These are phyloP conservation scores for Hericium coralloides DNA, from an alignment of 768 basidiomycete genomes.

Conservation along the genomic window DNA sequence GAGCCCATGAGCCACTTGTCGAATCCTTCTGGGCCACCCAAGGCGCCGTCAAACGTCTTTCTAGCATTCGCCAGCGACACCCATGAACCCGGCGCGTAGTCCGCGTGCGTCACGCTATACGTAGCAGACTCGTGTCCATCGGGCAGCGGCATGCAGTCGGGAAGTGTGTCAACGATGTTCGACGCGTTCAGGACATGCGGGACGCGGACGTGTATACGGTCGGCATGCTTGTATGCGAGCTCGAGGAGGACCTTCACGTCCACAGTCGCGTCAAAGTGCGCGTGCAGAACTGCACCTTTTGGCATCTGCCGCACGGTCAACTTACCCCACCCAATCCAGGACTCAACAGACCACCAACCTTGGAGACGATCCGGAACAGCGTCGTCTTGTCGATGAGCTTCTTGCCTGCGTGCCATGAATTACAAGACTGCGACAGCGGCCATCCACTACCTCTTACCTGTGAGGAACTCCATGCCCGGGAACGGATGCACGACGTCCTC, in stretches of 20 bases:
- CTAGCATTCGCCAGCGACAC: slow-evolving; percentile 47
- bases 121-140: slow-evolving; percentile 15
- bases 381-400: slow-evolving; percentile 48
- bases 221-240: slow-evolving; percentile 46
- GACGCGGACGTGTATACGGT: slow-evolving; percentile 47
- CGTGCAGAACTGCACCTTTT: slow-evolving; percentile 69
- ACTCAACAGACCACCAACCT: slow-evolving; percentile 28
- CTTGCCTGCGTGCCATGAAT: background rate
- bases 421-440: background rate
- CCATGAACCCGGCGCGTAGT: slow-evolving; percentile 43
- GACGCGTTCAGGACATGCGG: slow-evolving; percentile 28
- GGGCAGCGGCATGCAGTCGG: slow-evolving; percentile 46
- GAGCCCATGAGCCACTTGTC: slow-evolving; percentile 55
- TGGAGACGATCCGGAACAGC: slow-evolving; percentile 52
- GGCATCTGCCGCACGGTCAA: slow-evolving; percentile 46
- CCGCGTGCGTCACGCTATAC: slow-evolving; percentile 29
- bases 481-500: slow-evolving; percentile 52
- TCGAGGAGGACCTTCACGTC: slow-evolving; percentile 41
- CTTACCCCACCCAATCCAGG: background rate
- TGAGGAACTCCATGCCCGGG: slow-evolving; percentile 74
- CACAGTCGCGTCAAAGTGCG: slow-evolving; percentile 68
- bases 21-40: slow-evolving; percentile 59
- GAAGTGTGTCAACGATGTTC: slow-evolving; percentile 36
- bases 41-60: slow-evolving; percentile 34
- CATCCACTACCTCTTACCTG: slow-evolving; percentile 30